Evolutionary conservation across 495 filamentous ascomycete species (phyloP).

Genomic region (Penicillium pulvis): DNA sequence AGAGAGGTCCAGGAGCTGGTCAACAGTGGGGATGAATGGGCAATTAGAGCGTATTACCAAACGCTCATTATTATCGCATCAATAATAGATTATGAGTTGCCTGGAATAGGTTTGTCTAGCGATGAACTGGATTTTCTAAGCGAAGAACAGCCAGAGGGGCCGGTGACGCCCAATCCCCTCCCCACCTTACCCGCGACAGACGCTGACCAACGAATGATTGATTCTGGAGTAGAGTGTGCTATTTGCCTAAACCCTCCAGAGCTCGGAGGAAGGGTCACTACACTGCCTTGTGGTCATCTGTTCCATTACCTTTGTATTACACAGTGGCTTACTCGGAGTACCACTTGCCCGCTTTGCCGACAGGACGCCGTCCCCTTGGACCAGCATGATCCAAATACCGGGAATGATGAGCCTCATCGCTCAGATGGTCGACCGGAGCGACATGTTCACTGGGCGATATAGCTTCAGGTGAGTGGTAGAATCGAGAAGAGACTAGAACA

Average conservation of each 20-base stretch:
- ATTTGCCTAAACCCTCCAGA: neutral
- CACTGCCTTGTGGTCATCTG: neutral
- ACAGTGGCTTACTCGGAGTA: neutral
- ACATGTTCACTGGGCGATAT: slow-evolving; percentile 1
- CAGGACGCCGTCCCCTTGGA: neutral
- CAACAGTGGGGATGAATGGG: neutral
- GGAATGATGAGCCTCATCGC: neutral
- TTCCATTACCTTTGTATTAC: neutral
- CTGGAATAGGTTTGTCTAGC: neutral
- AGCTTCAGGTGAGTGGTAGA: neutral
- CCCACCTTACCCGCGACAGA: neutral
- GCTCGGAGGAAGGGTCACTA: neutral
- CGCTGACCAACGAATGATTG: neutral
- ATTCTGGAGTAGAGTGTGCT: neutral
- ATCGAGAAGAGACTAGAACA: neutral
- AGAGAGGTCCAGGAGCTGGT: neutral
- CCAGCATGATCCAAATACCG: neutral
- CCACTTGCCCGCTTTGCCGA: slow-evolving; percentile 1
- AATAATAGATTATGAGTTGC: neutral
- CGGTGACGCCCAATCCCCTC: neutral
- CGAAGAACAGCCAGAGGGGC: neutral
- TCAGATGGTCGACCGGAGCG: neutral
- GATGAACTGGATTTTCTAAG: neutral
- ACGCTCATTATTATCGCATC: neutral
- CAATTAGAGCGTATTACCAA: neutral